phyloP scores from a whole-genome alignment of 2,329 filamentous ascomycete genomes.

The Raffaelea arxii region DNA sequence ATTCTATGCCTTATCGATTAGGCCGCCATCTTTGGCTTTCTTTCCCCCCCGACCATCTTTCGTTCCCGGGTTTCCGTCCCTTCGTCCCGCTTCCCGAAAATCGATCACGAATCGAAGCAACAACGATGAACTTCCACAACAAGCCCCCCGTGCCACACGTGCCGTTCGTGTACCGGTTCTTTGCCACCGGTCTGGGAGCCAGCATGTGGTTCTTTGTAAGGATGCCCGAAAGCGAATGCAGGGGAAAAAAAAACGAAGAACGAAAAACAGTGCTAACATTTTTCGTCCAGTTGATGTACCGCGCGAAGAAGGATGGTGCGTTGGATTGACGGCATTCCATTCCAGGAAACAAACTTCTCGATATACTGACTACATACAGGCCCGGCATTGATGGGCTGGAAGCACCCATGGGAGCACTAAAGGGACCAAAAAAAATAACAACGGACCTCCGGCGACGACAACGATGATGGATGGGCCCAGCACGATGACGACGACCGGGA shows the following conservation, averaged over 20 bases:
- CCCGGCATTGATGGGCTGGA: constrained; percentile 78
- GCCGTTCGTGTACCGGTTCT: constrained; percentile 65
- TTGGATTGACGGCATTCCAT: no score
- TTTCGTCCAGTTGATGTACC: constrained; percentile 72
- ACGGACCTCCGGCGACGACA: no score
- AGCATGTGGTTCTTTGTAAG: constrained; percentile 98
- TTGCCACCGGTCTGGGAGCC: constrained; percentile 78
- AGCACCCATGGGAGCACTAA: constrained; percentile 94
- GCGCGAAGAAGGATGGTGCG: constrained; percentile 86
- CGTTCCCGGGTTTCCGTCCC: no score
- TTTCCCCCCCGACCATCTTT: no score
- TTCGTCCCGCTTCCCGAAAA: no score
- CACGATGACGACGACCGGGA: no score
- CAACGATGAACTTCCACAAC: constrained; percentile 14
- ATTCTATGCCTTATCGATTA: constrained; percentile 9
- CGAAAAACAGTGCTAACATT: constrained; percentile 5
- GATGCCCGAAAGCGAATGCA: background rate
- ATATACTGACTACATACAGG: constrained; percentile 26
- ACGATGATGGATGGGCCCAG: no score
- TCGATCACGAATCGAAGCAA: no score
- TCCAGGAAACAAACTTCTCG: no score
- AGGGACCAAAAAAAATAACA: constrained; percentile 10
- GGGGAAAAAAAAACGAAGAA: background rate
- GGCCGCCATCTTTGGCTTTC: background rate
- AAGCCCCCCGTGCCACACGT: constrained; percentile 31